phyloP scores from a whole-genome alignment of 371 early-diverging fungal genomes.

The Dichotomocladium elegans region DNA sequence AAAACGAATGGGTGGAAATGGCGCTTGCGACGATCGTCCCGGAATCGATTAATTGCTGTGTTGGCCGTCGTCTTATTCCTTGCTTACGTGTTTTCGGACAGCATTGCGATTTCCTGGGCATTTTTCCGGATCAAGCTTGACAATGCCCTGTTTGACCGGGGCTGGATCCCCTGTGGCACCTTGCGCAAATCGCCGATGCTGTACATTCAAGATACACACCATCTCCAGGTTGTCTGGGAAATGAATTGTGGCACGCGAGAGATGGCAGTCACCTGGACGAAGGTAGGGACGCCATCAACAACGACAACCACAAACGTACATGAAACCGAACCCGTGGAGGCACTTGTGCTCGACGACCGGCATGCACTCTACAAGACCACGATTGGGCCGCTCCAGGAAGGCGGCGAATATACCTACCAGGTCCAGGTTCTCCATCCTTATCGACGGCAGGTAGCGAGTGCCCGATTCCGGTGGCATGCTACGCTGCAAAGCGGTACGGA shows the following conservation, averaged over 20 bases:
- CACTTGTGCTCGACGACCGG: slow-evolving; percentile 35
- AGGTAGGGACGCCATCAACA: not conserved
- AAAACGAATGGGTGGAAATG: slow-evolving; percentile 7
- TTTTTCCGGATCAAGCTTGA: slow-evolving; percentile 48
- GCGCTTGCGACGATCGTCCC: slow-evolving; percentile 33
- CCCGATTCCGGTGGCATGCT: slow-evolving; percentile 28
- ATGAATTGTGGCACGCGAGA: slow-evolving; percentile 50
- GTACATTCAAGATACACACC: slow-evolving; percentile 48
- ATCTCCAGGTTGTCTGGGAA: slow-evolving; percentile 59
- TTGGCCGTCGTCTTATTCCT: slow-evolving; percentile 19
- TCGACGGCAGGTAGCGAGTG: slow-evolving; percentile 17
- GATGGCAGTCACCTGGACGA: slow-evolving; percentile 39
- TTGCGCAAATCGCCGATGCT: slow-evolving; percentile 56
- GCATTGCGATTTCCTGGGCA: slow-evolving; percentile 27
- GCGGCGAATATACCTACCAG: slow-evolving; percentile 31
- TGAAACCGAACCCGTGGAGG: slow-evolving; percentile 1
- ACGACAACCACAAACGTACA: not conserved
- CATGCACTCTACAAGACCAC: slow-evolving; percentile 54
- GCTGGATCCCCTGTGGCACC: slow-evolving; percentile 43
- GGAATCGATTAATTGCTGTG: slow-evolving; percentile 22
- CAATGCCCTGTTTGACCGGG: slow-evolving; percentile 50
- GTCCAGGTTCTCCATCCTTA: slow-evolving; percentile 18
- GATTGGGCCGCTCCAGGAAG: slow-evolving; percentile 34
- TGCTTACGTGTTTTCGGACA: slow-evolving; percentile 30
- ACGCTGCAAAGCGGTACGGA: too few relatives aligned